Percentiles rank a stretch among this genome's conserved stretches.
phyloP scores from a whole-genome alignment of 441 rosid species.

The Adansonia madagascariensis region DNA sequence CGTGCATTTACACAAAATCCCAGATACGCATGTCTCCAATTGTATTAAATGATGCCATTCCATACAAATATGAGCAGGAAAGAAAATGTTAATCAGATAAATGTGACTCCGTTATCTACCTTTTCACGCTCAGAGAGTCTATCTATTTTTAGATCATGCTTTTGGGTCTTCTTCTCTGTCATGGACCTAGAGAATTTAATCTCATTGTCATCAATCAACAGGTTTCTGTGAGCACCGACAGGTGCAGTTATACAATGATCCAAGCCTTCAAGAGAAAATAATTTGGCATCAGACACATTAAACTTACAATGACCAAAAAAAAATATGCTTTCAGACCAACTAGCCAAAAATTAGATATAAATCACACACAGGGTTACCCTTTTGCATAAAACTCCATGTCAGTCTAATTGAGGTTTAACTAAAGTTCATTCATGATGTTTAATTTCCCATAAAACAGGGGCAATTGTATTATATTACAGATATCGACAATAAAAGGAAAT shows the following conservation, averaged over 20 bases:
- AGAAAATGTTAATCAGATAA: constrained; percentile 19
- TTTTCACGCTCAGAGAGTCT: constrained; percentile 79
- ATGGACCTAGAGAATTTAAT: constrained; percentile 61
- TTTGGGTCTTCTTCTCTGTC: constrained; percentile 59
- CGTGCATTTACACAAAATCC: background rate
- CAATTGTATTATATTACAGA: background rate
- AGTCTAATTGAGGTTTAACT: background rate
- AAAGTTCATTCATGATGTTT: background rate
- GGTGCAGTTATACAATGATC: constrained; percentile 70
- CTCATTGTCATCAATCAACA: constrained; percentile 49
- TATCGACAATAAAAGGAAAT: constrained; percentile 8
- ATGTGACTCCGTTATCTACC: constrained; percentile 45
- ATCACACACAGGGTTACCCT: background rate
- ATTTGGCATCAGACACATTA: constrained; percentile 35
- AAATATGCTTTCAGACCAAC: background rate
- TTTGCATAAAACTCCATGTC: background rate
- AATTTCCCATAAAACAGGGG: background rate
- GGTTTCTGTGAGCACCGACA: constrained; percentile 35
- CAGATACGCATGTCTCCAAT: background rate
- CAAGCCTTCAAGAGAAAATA: constrained; percentile 59
- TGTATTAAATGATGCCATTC: background rate
- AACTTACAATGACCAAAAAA: background rate
- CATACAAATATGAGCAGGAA: constrained; percentile 10
- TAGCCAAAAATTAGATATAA: background rate
- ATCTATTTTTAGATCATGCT: constrained; percentile 68